Conservation (phyloP, 257 asterid species). For the Salvia rosmarinus region DNA sequence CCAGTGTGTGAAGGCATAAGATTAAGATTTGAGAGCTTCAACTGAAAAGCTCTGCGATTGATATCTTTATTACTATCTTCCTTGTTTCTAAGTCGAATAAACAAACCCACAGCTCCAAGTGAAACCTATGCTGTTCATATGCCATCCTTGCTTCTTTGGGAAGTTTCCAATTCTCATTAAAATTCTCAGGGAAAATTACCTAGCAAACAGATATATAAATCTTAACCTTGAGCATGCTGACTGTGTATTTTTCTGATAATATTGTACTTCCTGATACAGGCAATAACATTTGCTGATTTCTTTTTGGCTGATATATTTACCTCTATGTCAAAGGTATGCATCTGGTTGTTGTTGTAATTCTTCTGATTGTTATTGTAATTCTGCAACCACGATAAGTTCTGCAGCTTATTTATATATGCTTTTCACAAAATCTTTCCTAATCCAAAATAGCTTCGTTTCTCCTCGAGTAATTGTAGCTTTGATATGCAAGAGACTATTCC, state of each 20-base stretch:
- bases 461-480: neutral
- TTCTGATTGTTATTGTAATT: slow-evolving; percentile 22
- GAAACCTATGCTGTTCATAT: slow-evolving; percentile 21
- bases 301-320: slow-evolving; percentile 95
- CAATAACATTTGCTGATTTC: slow-evolving; percentile 91
- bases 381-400: slow-evolving; percentile 16
- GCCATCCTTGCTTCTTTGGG: slow-evolving; percentile 12
- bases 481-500: slow-evolving; percentile 12
- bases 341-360: neutral
- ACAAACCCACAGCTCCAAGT: slow-evolving; percentile 20
- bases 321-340: slow-evolving; percentile 96
- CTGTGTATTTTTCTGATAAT: slow-evolving; percentile 32
- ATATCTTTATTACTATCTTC: slow-evolving; percentile 4
- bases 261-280: slow-evolving; percentile 58
- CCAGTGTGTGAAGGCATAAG: slow-evolving; percentile 16
- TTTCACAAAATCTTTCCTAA: slow-evolving; percentile 7
- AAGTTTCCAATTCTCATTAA: slow-evolving; percentile 15
- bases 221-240: neutral
- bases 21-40: slow-evolving; percentile 19
- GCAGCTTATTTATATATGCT: slow-evolving; percentile 28
- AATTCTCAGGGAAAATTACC: slow-evolving; percentile 8
- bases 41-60: neutral
- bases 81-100: slow-evolving; percentile 14
- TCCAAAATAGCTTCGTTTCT: neutral
- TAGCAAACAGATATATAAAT: slow-evolving; percentile 7